Base-by-base conservation (phyloP, 495 filamentous ascomycete species). In the Tuber indicum region DNA sequence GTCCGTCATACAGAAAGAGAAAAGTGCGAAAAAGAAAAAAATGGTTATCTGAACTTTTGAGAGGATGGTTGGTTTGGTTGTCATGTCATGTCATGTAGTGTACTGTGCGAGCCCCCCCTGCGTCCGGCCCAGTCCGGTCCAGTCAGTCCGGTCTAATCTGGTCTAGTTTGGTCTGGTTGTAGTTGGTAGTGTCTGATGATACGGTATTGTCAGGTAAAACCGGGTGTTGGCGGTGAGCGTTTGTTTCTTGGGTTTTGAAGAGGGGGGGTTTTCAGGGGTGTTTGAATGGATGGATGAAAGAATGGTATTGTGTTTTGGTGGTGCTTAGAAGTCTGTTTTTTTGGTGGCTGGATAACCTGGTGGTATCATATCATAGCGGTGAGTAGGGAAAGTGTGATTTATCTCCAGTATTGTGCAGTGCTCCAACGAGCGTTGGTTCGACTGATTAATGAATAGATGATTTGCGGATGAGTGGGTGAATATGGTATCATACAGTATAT, bases 241-340 rank as follows among this genome's bases (percentile, higher is more conserved):
- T 66, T 66, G 26, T 66, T 66, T 66, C 58, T 26, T 66, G 58
- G 58, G 58, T 62, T 62, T 62, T 62, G n/a, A 62, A 32, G n/a
- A 32, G 49, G 47, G 6, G 5, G 52, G 52, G 52, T 66, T 66
- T 66, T 66, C 26, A 66, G 3, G 58, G 26, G 58, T 66, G 58
- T 32, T 66, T 66, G 47, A 52, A n/a, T 52, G 58, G n/a, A 32
- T 66, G 58, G 58, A 62, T 62, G 10, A 17, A 26, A 4, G 47
- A 23, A n/a, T 26, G n/a, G 52, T 14, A 62, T 23, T 62, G 52
- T 62, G 10, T 26, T n/a, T 26, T 26, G 23, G 23, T 32, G n/a
- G n/a, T 14, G n/a, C n/a, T n/a, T 26, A 1, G n/a, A 32, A n/a
- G n/a, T n/a, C 10, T 62, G 3, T 36, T 66, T 66, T 26, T 66